A percentile compares a stretch with the other conserved stretches of the same genome.
These are phyloP conservation scores for Flammula alnicola DNA, from an alignment of 1,284 basidiomycete species.

Conservation along the genomic window DNA sequence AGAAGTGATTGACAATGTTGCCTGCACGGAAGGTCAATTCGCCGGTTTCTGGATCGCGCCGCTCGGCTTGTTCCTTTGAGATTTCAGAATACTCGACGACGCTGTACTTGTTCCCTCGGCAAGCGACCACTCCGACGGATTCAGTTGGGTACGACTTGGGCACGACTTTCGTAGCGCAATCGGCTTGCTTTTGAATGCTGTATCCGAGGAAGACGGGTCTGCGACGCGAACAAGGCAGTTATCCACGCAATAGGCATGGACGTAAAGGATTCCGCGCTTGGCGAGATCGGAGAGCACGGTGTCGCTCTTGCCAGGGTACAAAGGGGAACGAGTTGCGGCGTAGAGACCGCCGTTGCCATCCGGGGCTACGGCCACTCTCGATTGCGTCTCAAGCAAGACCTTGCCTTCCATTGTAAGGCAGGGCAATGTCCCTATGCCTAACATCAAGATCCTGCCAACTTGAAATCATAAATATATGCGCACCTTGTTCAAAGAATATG, in stretches of 20 bases:
- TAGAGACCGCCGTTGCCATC: slow-evolving; percentile 99
- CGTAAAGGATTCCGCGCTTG: slow-evolving; percentile 80
- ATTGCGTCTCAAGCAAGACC: slow-evolving; percentile 83
- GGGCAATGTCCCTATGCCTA: slow-evolving; percentile 82
- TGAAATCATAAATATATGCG: slow-evolving; percentile 26
- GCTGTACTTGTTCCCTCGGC: slow-evolving; percentile 80
- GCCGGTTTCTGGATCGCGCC: slow-evolving; percentile 68
- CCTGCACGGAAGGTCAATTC: slow-evolving; percentile 91
- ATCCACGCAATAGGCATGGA: slow-evolving; percentile 98
- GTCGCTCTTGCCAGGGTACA: slow-evolving; percentile 63
- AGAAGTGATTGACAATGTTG: slow-evolving; percentile 99
- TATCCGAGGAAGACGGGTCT: slow-evolving; percentile 95
- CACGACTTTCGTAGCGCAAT: slow-evolving; percentile 96
- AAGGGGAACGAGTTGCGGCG: slow-evolving; percentile 84
- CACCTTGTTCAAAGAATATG: slow-evolving; percentile 97
- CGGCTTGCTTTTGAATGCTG: slow-evolving; percentile 84
- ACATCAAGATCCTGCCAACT: slow-evolving; percentile 18
- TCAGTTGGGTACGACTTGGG: slow-evolving; percentile 88
- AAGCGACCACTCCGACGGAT: slow-evolving; percentile 94
- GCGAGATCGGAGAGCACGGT: slow-evolving; percentile 88
- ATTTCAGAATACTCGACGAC: slow-evolving; percentile 99
- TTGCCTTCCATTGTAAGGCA: slow-evolving; percentile 95
- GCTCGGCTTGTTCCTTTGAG: slow-evolving; percentile 83
- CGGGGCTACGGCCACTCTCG: slow-evolving; percentile 88
- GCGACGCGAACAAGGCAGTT: slow-evolving; percentile 98